Percentiles rank a stretch among this genome's conserved stretches.
Evolutionary conservation across 2,329 filamentous ascomycete species (phyloP).

Genomic region (Gyromitra esculenta): DNA sequence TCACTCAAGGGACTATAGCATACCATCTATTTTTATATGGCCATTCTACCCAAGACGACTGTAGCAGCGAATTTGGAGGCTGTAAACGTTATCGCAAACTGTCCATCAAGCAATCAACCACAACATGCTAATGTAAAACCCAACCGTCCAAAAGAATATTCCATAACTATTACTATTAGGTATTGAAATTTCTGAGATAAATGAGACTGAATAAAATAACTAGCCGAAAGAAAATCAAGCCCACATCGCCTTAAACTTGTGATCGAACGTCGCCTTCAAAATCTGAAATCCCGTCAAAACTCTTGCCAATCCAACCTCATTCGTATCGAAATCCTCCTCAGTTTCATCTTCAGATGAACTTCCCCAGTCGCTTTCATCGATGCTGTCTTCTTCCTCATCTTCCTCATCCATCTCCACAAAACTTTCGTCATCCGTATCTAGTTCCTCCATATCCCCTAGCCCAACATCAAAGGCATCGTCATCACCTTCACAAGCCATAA

Average conservation of each 20-base stretch:
- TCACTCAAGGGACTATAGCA: too few relatives aligned
- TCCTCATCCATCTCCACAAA: conserved; percentile 62
- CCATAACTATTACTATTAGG: too few relatives aligned
- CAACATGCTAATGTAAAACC: too few relatives aligned
- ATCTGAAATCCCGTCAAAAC: conserved; percentile 70
- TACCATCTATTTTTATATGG: too few relatives aligned
- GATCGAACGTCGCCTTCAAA: conserved; percentile 70
- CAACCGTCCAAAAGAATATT: too few relatives aligned
- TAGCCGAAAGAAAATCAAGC: conserved; percentile 14
- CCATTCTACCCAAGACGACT: too few relatives aligned
- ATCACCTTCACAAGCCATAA: conserved; percentile 59
- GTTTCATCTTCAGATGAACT: conserved; percentile 55
- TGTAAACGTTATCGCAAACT: too few relatives aligned
- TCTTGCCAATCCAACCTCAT: conserved; percentile 60
- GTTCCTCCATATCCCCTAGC: conserved; percentile 61
- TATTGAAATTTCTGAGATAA: too few relatives aligned
- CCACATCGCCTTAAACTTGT: conserved; percentile 68
- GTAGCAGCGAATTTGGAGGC: too few relatives aligned
- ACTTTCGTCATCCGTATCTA: conserved; percentile 59
- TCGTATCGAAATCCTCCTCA: conserved; percentile 55
- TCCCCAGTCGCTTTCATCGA: conserved; percentile 63
- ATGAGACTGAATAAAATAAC: not conserved
- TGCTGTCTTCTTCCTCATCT: conserved; percentile 58
- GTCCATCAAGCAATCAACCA: too few relatives aligned
- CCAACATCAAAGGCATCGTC: conserved; percentile 65